phyloP scores from a whole-genome alignment of 768 basidiomycete genomes.

The Pisolithus marmoratus region DNA sequence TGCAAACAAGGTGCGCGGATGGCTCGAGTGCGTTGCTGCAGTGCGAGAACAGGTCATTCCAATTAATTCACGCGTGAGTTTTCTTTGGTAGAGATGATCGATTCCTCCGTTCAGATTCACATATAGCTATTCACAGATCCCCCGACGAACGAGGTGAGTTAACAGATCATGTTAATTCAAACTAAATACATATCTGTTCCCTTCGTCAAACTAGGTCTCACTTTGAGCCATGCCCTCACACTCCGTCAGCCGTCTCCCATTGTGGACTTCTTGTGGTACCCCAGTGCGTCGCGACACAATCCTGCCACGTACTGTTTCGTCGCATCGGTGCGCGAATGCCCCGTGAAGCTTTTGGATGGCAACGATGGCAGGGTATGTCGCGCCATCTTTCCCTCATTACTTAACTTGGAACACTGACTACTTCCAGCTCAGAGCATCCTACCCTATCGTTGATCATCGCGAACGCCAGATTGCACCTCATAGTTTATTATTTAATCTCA shows the following conservation, averaged over 20 bases:
- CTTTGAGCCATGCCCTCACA: conserved; percentile 14
- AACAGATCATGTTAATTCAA: not conserved
- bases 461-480: conserved; percentile 89
- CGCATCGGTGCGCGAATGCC: conserved; percentile 77
- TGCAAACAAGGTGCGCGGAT: conserved; percentile 61
- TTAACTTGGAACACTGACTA: not conserved
- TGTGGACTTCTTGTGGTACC: conserved; percentile 83
- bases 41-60: conserved; percentile 66
- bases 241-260: conserved; percentile 63
- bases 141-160: conserved; percentile 1
- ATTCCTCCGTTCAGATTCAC: not conserved
- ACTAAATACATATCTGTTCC: not conserved
- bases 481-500: conserved; percentile 69
- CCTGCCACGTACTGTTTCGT: conserved; percentile 77
- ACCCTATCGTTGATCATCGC: conserved; percentile 88
- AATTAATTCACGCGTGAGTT: conserved; percentile 44
- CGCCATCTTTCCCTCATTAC: not conserved
- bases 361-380: conserved; percentile 61
- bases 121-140: not conserved
- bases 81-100: not conserved
- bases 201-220: not conserved
- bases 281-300: conserved; percentile 54
- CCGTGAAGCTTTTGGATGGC: conserved; percentile 82
- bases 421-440: conserved; percentile 79
- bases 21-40: conserved; percentile 62